Evolutionary conservation across 768 basidiomycete genomes (phyloP).

Genomic region (Gloeopeniophorella convolvens): DNA sequence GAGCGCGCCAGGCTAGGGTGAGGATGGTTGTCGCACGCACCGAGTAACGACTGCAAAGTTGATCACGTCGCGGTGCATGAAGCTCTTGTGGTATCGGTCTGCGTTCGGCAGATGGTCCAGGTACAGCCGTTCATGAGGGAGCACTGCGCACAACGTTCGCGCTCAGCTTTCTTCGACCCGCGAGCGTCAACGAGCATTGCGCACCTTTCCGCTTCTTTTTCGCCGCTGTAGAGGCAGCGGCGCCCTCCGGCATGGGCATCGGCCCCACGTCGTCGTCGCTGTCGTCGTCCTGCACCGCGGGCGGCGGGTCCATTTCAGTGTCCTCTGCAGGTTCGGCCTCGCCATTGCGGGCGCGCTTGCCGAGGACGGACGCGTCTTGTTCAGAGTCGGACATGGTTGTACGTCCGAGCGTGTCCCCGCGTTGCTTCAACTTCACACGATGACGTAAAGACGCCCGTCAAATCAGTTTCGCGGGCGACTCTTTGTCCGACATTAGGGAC

Average conservation of each 20-base stretch:
- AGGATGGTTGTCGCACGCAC: slow-evolving; percentile 37
- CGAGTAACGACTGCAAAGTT: slow-evolving; percentile 87
- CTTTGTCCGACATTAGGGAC: no score
- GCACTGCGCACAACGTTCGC: slow-evolving; percentile 50
- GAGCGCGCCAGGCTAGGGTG: not conserved
- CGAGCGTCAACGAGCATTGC: slow-evolving; percentile 22
- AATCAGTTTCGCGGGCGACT: no score
- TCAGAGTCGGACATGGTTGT: slow-evolving; percentile 31
- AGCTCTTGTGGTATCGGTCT: slow-evolving; percentile 94
- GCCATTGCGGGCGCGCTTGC: slow-evolving; percentile 51
- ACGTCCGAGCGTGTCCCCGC: not conserved
- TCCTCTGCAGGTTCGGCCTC: slow-evolving; percentile 24
- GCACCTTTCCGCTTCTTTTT: slow-evolving; percentile 86
- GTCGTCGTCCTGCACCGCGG: slow-evolving; percentile 43
- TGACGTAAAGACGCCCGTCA: not conserved
- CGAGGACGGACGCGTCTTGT: slow-evolving; percentile 49
- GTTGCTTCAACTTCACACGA: not conserved
- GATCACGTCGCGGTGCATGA: slow-evolving; percentile 94
- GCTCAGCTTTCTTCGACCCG: no score
- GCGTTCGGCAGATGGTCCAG: slow-evolving; percentile 87
- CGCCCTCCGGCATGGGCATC: slow-evolving; percentile 70
- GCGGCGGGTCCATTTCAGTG: slow-evolving; percentile 22
- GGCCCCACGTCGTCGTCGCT: slow-evolving; percentile 82
- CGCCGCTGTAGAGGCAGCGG: slow-evolving; percentile 29
- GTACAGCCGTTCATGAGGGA: slow-evolving; percentile 90